Conservation (phyloP, 257 asterid species). For the Mitragyna speciosa region DNA sequence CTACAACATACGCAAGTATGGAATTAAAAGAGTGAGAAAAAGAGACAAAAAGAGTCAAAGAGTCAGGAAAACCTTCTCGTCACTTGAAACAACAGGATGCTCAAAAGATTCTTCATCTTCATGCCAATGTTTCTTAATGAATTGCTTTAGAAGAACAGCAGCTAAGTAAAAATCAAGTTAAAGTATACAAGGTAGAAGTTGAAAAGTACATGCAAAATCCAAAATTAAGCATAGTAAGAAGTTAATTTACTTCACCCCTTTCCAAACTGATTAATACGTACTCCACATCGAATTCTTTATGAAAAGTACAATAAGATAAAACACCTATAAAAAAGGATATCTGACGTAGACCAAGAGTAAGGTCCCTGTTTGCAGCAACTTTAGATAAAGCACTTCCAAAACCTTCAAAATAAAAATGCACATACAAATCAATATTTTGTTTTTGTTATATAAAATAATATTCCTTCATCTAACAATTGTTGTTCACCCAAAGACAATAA, state of each 20-base stretch:
- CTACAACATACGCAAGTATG: not conserved
- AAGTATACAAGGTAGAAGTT: slow-evolving; percentile 35
- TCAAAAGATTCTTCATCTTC: slow-evolving; percentile 83
- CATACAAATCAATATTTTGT: not conserved
- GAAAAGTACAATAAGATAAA: not conserved
- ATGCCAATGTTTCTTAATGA: slow-evolving; percentile 82
- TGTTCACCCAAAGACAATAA: not conserved
- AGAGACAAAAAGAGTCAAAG: slow-evolving; percentile 9
- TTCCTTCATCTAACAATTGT: too few relatives aligned
- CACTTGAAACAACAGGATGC: slow-evolving; percentile 74
- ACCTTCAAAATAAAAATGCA: slow-evolving; percentile 39
- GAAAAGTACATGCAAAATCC: not conserved
- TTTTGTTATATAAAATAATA: not conserved
- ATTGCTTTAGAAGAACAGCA: slow-evolving; percentile 88
- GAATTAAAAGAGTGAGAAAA: slow-evolving; percentile 2
- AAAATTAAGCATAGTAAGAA: not conserved
- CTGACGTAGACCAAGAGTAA: slow-evolving; percentile 74
- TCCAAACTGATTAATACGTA: not conserved
- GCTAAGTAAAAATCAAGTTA: slow-evolving; percentile 75
- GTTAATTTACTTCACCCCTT: not conserved
- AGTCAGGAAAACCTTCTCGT: slow-evolving; percentile 64
- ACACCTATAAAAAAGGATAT: slow-evolving; percentile 64
- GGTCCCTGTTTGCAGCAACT: slow-evolving; percentile 72
- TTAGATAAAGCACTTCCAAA: slow-evolving; percentile 78
- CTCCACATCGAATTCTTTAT: not conserved